These are phyloP conservation scores for Aspergillus terreus DNA, from an alignment of 2,329 filamentous ascomycete genomes.

Conservation along the genomic window DNA sequence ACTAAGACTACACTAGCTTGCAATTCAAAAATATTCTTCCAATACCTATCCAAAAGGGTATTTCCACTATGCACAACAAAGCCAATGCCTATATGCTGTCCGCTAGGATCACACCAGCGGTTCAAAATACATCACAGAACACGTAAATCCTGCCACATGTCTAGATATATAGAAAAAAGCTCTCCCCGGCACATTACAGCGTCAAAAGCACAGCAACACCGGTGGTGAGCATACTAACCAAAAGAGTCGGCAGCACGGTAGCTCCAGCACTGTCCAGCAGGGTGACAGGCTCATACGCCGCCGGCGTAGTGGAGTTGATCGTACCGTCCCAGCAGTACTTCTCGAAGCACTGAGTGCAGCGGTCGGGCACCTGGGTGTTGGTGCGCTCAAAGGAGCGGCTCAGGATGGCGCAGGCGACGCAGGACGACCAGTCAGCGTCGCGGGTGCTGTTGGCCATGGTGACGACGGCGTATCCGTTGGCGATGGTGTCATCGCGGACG, in stretches of 20 bases:
- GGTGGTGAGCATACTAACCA: background rate
- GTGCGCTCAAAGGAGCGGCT: constrained; percentile 69
- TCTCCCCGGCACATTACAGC: background rate
- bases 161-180: background rate
- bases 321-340: constrained; percentile 89
- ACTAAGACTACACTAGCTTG: no score
- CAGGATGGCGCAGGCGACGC: constrained; percentile 79
- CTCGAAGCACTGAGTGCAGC: constrained; percentile 70
- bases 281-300: constrained; percentile 41
- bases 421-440: constrained; percentile 70
- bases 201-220: constrained; percentile 2
- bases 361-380: constrained; percentile 60
- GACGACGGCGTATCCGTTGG: constrained; percentile 79
- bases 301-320: constrained; percentile 32
- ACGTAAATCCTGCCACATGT: background rate
- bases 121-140: no score
- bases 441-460: constrained; percentile 76
- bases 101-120: no score
- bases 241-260: background rate
- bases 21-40: no score
- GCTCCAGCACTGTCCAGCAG: constrained; percentile 6
- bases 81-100: no score
- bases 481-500: constrained; percentile 71
- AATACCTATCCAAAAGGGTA: no score
- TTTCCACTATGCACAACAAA: no score